A percentile compares a stretch with the other conserved stretches of the same genome.
These are phyloP conservation scores for Nitzschia inconspicua DNA, from an alignment of 108 stramenopile genomes.

Conservation along the genomic window DNA sequence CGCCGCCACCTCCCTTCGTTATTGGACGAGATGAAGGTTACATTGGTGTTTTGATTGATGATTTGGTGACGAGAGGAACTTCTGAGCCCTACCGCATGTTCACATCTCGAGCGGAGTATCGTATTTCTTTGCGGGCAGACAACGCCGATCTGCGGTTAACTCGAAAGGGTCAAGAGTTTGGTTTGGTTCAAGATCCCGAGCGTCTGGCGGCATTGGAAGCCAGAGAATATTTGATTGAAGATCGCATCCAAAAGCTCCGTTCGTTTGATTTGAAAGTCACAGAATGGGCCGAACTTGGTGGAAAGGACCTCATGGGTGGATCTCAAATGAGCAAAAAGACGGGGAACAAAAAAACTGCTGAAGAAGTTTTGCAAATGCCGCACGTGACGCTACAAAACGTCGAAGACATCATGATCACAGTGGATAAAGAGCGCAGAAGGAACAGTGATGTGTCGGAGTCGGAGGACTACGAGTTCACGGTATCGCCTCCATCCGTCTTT, in stretches of 20 bases:
- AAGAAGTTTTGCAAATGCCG: slow-evolving; percentile 86
- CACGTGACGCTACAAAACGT: slow-evolving; percentile 77
- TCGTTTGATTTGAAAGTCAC: slow-evolving; percentile 71
- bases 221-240: slow-evolving; percentile 67
- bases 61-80: slow-evolving; percentile 93
- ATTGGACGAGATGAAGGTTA: slow-evolving; percentile 95
- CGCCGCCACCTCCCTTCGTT: slow-evolving; percentile 68
- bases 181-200: slow-evolving; percentile 80
- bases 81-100: slow-evolving; percentile 98
- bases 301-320: slow-evolving; percentile 74
- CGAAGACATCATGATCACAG: slow-evolving; percentile 70
- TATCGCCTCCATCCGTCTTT: slow-evolving; percentile 61
- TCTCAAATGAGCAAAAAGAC: slow-evolving; percentile 49
- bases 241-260: slow-evolving; percentile 54
- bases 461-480: slow-evolving; percentile 5
- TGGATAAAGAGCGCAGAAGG: slow-evolving; percentile 28
- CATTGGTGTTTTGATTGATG: slow-evolving; percentile 97
- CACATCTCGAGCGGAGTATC: slow-evolving; percentile 94
- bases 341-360: slow-evolving; percentile 83
- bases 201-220: slow-evolving; percentile 78
- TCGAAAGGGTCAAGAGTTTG: slow-evolving; percentile 84
- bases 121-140: slow-evolving; percentile 88
- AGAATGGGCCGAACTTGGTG: slow-evolving; percentile 80
- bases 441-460: not conserved
- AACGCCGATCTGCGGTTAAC: slow-evolving; percentile 97